Base-by-base conservation (phyloP, 2,329 filamentous ascomycete genomes). In the Geosmithia putterillii region DNA sequence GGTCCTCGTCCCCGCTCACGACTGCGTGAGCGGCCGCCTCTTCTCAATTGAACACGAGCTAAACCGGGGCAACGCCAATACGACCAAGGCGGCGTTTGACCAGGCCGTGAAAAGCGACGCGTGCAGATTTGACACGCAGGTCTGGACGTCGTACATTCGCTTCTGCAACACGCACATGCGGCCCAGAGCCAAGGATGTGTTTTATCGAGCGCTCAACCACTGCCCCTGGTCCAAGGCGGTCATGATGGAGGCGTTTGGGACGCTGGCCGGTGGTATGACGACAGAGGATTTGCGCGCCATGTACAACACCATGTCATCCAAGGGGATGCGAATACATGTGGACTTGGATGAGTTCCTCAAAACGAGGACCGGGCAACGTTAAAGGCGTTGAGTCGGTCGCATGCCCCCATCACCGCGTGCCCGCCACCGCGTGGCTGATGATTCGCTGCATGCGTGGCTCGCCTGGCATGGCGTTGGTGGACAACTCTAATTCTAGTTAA, bases 21-120 rank as follows among this genome's bases (percentile, higher is more conserved):
- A 73, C 52, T 61, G 61, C 36, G 48, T 70, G 12, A 59, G 59
- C 47, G 67, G 58, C 48, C 66, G 70, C 7, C 48, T 68, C 12
- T 74, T 76, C 53, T 65, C 70, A 19, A 66, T 78, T 40, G 58
- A 62, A n/a, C 64, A 75, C 51, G 74, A 76, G 51, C 54, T 69
- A 15, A 56, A 53, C 17, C 57, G 57, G 10, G 73, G 71, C 6
- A 74, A 71, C 44, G 55, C 58, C 4, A 66, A 76, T 50, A 71
- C 73, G 0, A 61, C 69, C 1, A 64, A 63, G 35, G 63, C 66
- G 1, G 72, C 70, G 0, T 74, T 76, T 43, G 73, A 75, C 51
- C 62, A 65, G n/a, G 70, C 73, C 1, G 52, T 78, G 2, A 55
- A 12, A 14, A 62, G 61, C 42, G 60, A 64, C 4, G 49, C 49